Evolutionary conservation across 2,329 filamentous ascomycete genomes (phyloP), one percentile per base, ranked within the genome.

Genomic region (Colletotrichum eremochloae): DNA sequence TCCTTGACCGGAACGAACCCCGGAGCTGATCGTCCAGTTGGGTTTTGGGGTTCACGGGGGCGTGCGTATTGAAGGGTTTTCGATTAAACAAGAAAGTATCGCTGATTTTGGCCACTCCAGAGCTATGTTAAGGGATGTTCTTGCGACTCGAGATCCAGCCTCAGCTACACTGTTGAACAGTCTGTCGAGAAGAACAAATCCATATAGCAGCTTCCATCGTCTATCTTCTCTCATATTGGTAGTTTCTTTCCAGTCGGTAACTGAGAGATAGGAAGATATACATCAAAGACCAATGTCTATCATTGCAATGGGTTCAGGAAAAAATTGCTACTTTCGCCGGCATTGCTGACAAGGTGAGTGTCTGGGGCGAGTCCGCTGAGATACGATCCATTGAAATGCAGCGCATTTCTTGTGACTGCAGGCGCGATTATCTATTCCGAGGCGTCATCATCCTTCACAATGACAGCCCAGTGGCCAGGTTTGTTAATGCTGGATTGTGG

Each of bases 361-460:
- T 92, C 62, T 92, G 88, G 87, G 91, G 91, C 4, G 87, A 92
- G 77, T 86, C 84, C 0, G 87, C 88, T 0, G 88, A 88, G 1
- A 80, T 86, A 0, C 90, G 92, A 63, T 91, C 89, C 0, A 88
- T 90, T 1, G 84, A 88, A 57, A 86, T 91, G 75, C 91, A 93
- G 61, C 90, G 90, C 83, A 78, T 86, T 4, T 79, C 92, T 56
- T 90, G 91, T 73, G 85, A 87, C 58, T 91, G 91, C 0, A 82
- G 92, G 76, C 84, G 87, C 76, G 87, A 89, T 73, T 84, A 87
- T 2, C 82, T 93, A 0, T 93, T 93, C 83, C 85, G 89, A n/a
- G 90, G 82, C 2, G 90, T 82, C 6, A 92, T 93, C 75, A 92
- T 93, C 75, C 92, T 93, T 90, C 86, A 88, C 78, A 89, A 86